Conservation (phyloP, 2,329 filamentous ascomycete species). For the Orbilia oligospora region DNA sequence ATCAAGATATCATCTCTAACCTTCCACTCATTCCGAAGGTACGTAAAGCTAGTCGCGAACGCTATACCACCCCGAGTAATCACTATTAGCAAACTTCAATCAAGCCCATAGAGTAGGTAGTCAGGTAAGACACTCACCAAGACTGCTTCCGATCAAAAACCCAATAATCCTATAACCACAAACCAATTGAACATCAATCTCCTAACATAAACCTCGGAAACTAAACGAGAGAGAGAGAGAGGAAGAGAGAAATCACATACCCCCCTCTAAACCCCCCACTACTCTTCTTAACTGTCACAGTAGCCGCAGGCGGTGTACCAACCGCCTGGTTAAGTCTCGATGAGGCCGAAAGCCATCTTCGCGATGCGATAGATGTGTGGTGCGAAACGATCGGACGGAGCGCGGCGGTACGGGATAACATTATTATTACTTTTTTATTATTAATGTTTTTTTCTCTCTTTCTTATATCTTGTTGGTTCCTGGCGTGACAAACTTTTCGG, state of each 20-base stretch:
- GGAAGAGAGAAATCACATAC: slow-evolving; percentile 18
- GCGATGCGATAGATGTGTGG: slow-evolving; percentile 38
- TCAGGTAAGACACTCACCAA: slow-evolving; percentile 23
- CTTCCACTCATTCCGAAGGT: slow-evolving; percentile 59
- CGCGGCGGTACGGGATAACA: slow-evolving; percentile 60
- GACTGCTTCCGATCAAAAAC: slow-evolving; percentile 54
- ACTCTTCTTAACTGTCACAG: slow-evolving; percentile 59
- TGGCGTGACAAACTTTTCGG: slow-evolving; percentile 1
- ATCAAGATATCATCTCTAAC: slow-evolving; percentile 58
- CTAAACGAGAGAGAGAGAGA: neutral
- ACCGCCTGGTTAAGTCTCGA: slow-evolving; percentile 48
- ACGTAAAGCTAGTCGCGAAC: slow-evolving; percentile 57
- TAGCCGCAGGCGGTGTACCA: slow-evolving; percentile 27
- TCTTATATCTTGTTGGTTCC: too few species aligned
- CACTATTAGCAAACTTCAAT: neutral
- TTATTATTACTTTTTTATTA: slow-evolving; percentile 2
- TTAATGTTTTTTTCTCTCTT: neutral
- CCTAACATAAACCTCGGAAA: neutral
- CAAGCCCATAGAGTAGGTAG: too few species aligned
- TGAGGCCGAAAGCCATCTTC: slow-evolving; percentile 54
- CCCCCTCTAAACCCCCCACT: slow-evolving; percentile 53
- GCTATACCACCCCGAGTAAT: slow-evolving; percentile 7
- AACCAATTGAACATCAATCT: neutral
- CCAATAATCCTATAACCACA: slow-evolving; percentile 37
- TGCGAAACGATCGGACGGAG: slow-evolving; percentile 53